Evolutionary conservation across 2,329 filamentous ascomycete species (phyloP).

Genomic region (Monilinia fructicola): DNA sequence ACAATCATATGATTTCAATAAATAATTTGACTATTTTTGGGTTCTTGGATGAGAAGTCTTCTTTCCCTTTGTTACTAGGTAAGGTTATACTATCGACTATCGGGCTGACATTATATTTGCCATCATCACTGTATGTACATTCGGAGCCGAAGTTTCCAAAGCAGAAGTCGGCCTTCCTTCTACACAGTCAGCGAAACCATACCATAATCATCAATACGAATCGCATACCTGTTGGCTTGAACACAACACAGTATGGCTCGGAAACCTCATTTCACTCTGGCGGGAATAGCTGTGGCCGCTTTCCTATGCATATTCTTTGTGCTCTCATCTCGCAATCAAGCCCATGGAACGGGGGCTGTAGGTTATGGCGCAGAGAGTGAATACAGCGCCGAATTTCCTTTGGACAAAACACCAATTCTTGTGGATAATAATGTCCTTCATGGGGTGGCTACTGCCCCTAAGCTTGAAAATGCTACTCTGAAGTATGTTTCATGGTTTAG

Average conservation of each 20-base stretch:
- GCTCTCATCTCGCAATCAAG: conserved; percentile 41
- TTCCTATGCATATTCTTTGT: conserved; percentile 61
- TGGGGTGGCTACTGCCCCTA: conserved; percentile 74
- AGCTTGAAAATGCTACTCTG: conserved; percentile 77
- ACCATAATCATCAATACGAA: background rate
- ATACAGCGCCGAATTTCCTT: conserved; percentile 13
- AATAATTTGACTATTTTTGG: too few species aligned
- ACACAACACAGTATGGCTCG: conserved; percentile 37
- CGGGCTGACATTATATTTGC: too few species aligned
- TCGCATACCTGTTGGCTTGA: background rate
- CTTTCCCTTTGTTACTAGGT: background rate
- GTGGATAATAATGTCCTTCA: conserved; percentile 54
- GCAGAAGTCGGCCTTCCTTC: background rate
- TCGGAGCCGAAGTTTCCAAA: conserved; percentile 10
- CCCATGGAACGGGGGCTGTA: conserved; percentile 20
- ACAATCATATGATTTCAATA: too few species aligned
- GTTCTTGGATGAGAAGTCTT: too few species aligned
- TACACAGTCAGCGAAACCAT: conserved; percentile 5
- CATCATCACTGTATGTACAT: background rate
- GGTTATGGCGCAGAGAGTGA: too few species aligned
- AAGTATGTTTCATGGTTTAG: conserved; percentile 52
- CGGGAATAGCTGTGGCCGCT: conserved; percentile 56
- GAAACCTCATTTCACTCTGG: conserved; percentile 50
- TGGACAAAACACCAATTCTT: conserved; percentile 27
- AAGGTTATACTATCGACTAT: too few species aligned